These are phyloP conservation scores for Aspergillus hancockii DNA, from an alignment of 495 filamentous ascomycete genomes.

Conservation along the genomic window DNA sequence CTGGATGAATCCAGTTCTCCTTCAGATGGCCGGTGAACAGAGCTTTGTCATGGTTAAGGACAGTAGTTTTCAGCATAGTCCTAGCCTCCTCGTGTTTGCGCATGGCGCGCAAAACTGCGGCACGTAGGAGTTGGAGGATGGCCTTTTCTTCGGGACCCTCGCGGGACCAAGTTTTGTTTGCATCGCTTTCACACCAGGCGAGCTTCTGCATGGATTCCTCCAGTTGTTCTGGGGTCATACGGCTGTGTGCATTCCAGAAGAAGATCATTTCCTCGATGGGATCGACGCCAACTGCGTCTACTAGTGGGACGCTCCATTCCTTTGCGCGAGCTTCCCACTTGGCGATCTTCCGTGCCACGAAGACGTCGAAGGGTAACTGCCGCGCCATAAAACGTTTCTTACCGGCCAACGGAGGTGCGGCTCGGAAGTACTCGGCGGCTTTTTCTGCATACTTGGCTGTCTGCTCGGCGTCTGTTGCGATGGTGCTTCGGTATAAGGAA, in stretches of 20 bases:
- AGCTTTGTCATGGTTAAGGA: slow-evolving; percentile 64
- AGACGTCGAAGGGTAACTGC: slow-evolving; percentile 87
- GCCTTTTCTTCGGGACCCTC: slow-evolving; percentile 76
- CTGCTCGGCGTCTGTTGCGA: slow-evolving; percentile 45
- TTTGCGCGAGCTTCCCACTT: slow-evolving; percentile 88
- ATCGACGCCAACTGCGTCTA: slow-evolving; percentile 81
- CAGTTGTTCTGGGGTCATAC: slow-evolving; percentile 68
- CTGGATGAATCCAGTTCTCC: slow-evolving; percentile 81
- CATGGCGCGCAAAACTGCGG: slow-evolving; percentile 65
- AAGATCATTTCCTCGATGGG: slow-evolving; percentile 95
- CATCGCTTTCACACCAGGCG: slow-evolving; percentile 64
- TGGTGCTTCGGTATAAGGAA: slow-evolving; percentile 70
- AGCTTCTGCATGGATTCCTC: slow-evolving; percentile 62
- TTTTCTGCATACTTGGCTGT: slow-evolving; percentile 57
- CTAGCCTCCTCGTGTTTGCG: slow-evolving; percentile 64
- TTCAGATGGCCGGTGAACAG: slow-evolving; percentile 71
- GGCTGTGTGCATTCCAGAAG: slow-evolving; percentile 82
- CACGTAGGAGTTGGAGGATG: slow-evolving; percentile 64
- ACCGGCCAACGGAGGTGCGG: slow-evolving; percentile 73
- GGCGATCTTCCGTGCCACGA: slow-evolving; percentile 77
- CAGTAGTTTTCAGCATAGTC: slow-evolving; percentile 56
- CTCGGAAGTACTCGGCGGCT: slow-evolving; percentile 68
- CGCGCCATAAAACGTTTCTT: slow-evolving; percentile 88
- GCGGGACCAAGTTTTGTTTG: slow-evolving; percentile 52
- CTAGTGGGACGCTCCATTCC: slow-evolving; percentile 64